Evolutionary conservation across 352 stramenopile genomes (phyloP).

Genomic region (Pseudoperonospora humuli): DNA sequence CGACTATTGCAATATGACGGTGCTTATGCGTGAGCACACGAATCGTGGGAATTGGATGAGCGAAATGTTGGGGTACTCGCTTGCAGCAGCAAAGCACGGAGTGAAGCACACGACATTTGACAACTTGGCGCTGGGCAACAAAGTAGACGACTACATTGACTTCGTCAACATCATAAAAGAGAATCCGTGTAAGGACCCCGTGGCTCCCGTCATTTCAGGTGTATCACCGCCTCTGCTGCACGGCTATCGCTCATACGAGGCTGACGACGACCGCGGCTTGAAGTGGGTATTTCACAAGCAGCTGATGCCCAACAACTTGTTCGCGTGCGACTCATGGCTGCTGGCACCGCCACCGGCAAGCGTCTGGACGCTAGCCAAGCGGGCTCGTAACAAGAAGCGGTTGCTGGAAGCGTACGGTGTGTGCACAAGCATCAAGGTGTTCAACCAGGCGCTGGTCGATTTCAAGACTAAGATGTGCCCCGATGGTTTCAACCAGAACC

Average conservation of each 20-base stretch:
- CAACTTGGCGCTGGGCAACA: constrained; percentile 56
- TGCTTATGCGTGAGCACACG: constrained; percentile 33
- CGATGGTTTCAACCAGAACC: constrained; percentile 66
- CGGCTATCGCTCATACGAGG: constrained; percentile 35
- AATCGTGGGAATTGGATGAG: constrained; percentile 32
- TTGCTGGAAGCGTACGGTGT: constrained; percentile 65
- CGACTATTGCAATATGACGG: constrained; percentile 61
- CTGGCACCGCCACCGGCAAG: constrained; percentile 44
- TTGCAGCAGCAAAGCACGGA: constrained; percentile 54
- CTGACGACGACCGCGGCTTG: constrained; percentile 31
- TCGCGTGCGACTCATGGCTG: constrained; percentile 73
- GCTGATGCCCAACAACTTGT: constrained; percentile 61
- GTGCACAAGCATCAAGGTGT: constrained; percentile 69
- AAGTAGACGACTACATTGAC: constrained; percentile 46
- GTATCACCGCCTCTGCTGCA: constrained; percentile 44
- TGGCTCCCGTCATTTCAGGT: constrained; percentile 32
- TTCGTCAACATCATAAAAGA: constrained; percentile 50
- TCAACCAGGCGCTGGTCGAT: constrained; percentile 63
- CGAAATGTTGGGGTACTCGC: constrained; percentile 52
- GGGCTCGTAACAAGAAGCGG: constrained; percentile 28
- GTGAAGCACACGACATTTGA: constrained; percentile 66
- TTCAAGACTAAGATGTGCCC: constrained; percentile 47
- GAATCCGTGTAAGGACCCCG: constrained; percentile 51
- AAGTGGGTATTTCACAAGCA: constrained; percentile 63
- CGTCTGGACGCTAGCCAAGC: constrained; percentile 57